Evolutionary conservation across 495 filamentous ascomycete genomes (phyloP), one percentile per base, ranked within the genome.

Genomic region (Schizothecium vesticola): DNA sequence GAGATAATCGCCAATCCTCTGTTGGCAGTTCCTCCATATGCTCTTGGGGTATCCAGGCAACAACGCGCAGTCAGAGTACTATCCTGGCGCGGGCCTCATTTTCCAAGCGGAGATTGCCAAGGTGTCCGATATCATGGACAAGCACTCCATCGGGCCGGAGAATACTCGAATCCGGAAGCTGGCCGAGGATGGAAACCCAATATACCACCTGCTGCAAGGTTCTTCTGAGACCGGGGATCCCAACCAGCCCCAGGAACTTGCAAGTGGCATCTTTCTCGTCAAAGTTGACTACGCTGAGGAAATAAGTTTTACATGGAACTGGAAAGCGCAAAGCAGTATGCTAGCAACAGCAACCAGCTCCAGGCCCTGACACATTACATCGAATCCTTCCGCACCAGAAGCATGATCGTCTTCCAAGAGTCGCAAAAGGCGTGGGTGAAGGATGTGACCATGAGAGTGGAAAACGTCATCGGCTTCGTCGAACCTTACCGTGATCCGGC

Each of bases 111-210:
- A 70, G 23, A 59, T 70, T 29, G 64, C 57, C 57, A 58, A 10
- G n/a, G 22, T 67, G 23, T 9, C 63, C 22, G 26, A 59, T 4
- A 26, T 70, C 24, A 67, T 67, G 68, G 64, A 70, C n/a, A 57
- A 58, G 23, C 31, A 66, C 24, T 31, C 16, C 2, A 70, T 70
- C 26, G 63, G 16, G n/a, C 68, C 68, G 2, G 64, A 70, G 28
- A 70, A 70, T 24, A 70, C 68, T 11, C 63, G 68, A 22, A 2
- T 70, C 7, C 23, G 51, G 3, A 70, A 70, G 19, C 8, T 8
- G n/a, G 23, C 29, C 4, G 21, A 62, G 22, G 57, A 43, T n/a
- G n/a, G 19, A 2, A 26, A 31, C 6, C 29, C 56, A 5, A 3
- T 55, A 2, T 59, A 60, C 19, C n/a, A 64, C 12, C 3, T 64